Base-by-base conservation (phyloP, 2,329 filamentous ascomycete genomes). In the Aspergillus sp. region DNA sequence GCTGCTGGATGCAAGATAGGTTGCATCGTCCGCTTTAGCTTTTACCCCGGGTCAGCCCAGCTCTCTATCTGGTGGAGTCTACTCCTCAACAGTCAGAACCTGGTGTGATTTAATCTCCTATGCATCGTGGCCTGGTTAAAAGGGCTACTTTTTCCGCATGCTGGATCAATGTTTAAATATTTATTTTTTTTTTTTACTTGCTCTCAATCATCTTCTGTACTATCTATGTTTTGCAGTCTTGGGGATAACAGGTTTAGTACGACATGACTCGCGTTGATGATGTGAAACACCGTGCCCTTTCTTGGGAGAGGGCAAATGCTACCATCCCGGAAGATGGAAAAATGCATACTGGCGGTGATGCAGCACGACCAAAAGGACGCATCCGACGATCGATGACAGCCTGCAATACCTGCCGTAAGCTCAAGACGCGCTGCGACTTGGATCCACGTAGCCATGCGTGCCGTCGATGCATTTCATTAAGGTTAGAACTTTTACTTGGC, bases 371-470 rank as follows among this genome's bases (percentile, higher is more conserved):
- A 8, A 57, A 61, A 42, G 59, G 58, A 19, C 60, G 61, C 10
- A 64, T 65, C 31, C 60, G 61, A 35, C 61, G 62, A 27, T 64
- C 62, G 7, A 64, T 65, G 61, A 65, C 61, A 12, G 62, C 62
- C 6, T 65, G 62, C 51, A 60, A 65, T 51, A 65, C 62, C 13
- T 65, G 62, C 42, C 61, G 62, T 45, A 65, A 65, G 53, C 55
- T 65, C 40, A 65, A 65, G 47, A 65, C 62, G 28, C 54, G 62
- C n/a, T 65, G 62, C 37, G 62, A 65, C 43, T 40, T 64, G 30
- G 61, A 64, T 48, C 60, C 61, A 6, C 59, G 61, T 9, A 60
- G 59, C 13, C 61, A 64, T 55, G 59, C 62, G 33, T 65, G 62
- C 45, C 62, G 62, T 39, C 62, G 62, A 27, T 65, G 62, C 51